Conservation (phyloP, 75 land plant genomes). For the Picea sitchensis region DNA sequence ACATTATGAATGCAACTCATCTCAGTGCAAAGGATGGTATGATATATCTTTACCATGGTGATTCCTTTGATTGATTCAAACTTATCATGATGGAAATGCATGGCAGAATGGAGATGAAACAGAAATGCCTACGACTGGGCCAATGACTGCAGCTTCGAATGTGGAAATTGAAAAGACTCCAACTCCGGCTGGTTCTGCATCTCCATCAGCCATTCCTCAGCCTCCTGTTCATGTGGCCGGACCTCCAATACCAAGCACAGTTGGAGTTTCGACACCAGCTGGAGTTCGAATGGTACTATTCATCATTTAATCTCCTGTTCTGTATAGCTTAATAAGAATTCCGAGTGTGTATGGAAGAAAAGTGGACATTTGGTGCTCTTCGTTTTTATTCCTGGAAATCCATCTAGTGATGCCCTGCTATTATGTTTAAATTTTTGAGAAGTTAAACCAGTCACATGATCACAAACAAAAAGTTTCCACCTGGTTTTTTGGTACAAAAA, state of each 20-base stretch:
- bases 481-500: neutral
- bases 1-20: neutral
- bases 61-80: neutral
- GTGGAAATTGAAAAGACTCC: constrained; percentile 29
- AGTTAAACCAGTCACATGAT: neutral
- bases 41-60: neutral
- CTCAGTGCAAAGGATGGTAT: neutral
- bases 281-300: constrained; percentile 68
- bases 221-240: constrained; percentile 21
- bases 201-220: constrained; percentile 41
- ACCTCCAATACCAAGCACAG: constrained; percentile 36
- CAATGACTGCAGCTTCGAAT: constrained; percentile 10
- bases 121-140: constrained; percentile 26
- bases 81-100: neutral
- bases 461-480: neutral
- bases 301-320: constrained; percentile 7
- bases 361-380: constrained; percentile 2
- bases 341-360: neutral
- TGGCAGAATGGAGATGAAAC: constrained; percentile 53
- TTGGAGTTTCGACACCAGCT: constrained; percentile 36
- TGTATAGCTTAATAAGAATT: neutral
- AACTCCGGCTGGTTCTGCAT: constrained; percentile 33
- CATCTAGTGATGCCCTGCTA: neutral
- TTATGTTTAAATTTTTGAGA: neutral
- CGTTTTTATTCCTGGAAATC: constrained; percentile 9